These are phyloP conservation scores for Zoysia pacifica DNA, from an alignment of 176 grass and related monocot genomes.

Conservation along the genomic window DNA sequence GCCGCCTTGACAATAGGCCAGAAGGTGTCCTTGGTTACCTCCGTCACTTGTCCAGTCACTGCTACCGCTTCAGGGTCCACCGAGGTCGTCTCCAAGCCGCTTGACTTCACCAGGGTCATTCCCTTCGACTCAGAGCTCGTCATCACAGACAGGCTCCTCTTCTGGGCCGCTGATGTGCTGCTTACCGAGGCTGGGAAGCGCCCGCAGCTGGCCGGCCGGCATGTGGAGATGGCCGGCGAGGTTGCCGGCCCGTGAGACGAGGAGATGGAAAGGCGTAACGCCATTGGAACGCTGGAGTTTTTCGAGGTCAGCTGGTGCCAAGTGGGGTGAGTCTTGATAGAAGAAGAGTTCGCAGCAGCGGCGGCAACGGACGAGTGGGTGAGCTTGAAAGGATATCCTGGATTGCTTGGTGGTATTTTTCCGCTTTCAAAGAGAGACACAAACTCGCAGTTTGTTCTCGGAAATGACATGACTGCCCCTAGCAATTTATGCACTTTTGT, in stretches of 20 bases:
- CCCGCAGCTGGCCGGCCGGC: constrained; percentile 33
- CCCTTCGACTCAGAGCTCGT: constrained; percentile 29
- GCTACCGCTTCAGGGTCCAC: constrained; percentile 44
- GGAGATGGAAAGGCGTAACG: constrained; percentile 64
- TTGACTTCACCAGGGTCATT: constrained; percentile 44
- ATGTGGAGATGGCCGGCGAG: constrained; percentile 57
- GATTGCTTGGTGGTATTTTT: constrained; percentile 32
- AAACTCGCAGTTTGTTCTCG: no score
- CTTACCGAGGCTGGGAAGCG: constrained; percentile 37
- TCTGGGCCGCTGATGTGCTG: constrained; percentile 26
- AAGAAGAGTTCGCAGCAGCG: not conserved
- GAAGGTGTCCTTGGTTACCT: constrained; percentile 94
- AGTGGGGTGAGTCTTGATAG: no score
- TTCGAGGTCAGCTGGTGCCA: constrained; percentile 10
- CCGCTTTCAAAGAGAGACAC: not conserved
- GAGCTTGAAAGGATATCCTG: constrained; percentile 49
- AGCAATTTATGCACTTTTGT: constrained; percentile 16
- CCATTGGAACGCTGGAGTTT: constrained; percentile 59
- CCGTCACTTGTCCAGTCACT: constrained; percentile 71
- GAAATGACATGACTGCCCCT: constrained; percentile 25
- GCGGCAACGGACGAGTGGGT: constrained; percentile 33
- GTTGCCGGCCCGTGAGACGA: constrained; percentile 53
- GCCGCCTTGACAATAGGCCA: constrained; percentile 88
- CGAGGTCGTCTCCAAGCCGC: constrained; percentile 58
- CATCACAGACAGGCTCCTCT: constrained; percentile 37